phyloP scores from a whole-genome alignment of 805 yeast genomes.

The Spencermartinsiella europaea region DNA sequence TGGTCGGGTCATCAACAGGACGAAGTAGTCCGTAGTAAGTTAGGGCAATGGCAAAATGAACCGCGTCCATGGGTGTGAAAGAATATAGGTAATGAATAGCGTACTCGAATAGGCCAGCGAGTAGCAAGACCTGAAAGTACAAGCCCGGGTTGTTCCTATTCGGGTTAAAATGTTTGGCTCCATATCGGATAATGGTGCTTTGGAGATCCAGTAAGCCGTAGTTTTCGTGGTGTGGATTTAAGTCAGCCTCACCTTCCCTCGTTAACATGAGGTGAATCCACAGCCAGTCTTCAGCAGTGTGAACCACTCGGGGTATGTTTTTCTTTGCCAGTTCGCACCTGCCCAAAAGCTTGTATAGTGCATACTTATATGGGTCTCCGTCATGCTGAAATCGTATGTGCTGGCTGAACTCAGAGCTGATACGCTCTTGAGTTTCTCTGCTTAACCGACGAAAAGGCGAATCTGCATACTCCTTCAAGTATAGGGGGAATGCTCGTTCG shows the following conservation, averaged over 20 bases:
- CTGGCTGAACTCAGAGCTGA: constrained; percentile 78
- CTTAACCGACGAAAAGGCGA: constrained; percentile 53
- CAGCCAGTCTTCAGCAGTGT: constrained; percentile 91
- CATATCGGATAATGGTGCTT: constrained; percentile 61
- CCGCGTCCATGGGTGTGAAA: constrained; percentile 75
- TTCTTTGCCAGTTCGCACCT: constrained; percentile 70
- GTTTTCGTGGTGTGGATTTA: constrained; percentile 54
- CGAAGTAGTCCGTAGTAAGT: constrained; percentile 66
- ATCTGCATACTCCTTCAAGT: constrained; percentile 64
- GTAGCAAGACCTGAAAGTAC: constrained; percentile 66
- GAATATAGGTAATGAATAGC: constrained; percentile 64
- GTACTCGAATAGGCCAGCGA: constrained; percentile 75
- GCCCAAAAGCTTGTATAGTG: constrained; percentile 89
- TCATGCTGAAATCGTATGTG: constrained; percentile 62
- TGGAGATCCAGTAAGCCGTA: constrained; percentile 75
- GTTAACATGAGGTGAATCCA: constrained; percentile 86
- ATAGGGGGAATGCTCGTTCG: constrained; percentile 78
- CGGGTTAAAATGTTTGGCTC: constrained; percentile 61
- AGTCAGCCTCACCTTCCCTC: constrained; percentile 47
- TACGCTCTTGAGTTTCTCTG: constrained; percentile 58
- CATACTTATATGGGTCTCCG: constrained; percentile 84
- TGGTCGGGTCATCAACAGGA: constrained; percentile 34
- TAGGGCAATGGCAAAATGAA: constrained; percentile 80
- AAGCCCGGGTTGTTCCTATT: constrained; percentile 59
- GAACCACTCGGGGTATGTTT: constrained; percentile 62